Evolutionary conservation across 2,329 filamentous ascomycete species (phyloP), one percentile per base, ranked within the genome.

Genomic region (Teratosphaeria zuluensis): DNA sequence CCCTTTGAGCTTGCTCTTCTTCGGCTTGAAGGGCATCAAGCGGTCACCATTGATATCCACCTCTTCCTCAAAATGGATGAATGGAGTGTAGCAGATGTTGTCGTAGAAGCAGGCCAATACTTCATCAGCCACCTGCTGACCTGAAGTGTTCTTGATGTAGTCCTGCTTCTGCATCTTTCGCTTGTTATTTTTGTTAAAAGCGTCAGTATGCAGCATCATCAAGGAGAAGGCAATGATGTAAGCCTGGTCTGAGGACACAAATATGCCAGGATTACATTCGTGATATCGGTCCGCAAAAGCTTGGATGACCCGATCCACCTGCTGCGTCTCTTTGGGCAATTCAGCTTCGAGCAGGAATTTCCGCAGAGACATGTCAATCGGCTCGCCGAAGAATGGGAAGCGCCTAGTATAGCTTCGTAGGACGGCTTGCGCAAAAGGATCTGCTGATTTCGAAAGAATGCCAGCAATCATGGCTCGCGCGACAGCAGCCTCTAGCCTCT

Each of bases 161-260:
- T 97, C 94, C 0, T 82, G 77, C 70, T 95, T 95, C 70, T 95
- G 91, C 94, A 99, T 99, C 75, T 99, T 99, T 73, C 94, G 84
- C 76, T 97, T 97, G 77, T 97, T 97, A 78, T 97, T 99, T 75
- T 95, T 96, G 79, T 99, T 99, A 83, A 97, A 97, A n/a, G 95
- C 90, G 70, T 99, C 94, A 0, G 94, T 97, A 68, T 99, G 94
- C 35, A 99, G 79, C 65, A 99, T 96, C 60, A 99, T 83, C 58
- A 99, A 85, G 1, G 92, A 97, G 71, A 99, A 99, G 16, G 92
- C 91, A 63, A 97, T 92, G 68, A 97, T 96, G 72, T 97, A 96
- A n/a, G 94, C 92, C 75, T 96, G 90, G 69, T 97, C 94, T 55
- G 91, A 85, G 35, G 86, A 87, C 28, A 88, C 83, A 74, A 95